Conservation (phyloP, 2,329 filamentous ascomycete genomes). For the Verticillium klebahnii region DNA sequence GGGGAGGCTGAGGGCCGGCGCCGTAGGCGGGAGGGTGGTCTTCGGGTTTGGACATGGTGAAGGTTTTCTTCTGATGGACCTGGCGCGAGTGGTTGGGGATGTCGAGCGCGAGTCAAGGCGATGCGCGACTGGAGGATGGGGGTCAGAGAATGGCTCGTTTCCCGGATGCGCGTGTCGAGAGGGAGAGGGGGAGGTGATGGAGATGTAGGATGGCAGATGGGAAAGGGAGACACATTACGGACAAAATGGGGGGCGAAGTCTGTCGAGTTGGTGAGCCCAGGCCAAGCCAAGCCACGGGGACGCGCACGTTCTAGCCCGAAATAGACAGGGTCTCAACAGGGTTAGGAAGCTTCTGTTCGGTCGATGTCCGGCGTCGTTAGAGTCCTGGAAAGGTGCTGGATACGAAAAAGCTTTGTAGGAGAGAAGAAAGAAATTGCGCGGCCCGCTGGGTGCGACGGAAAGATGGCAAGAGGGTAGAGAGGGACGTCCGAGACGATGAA, state of each 20-base stretch:
- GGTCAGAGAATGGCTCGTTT: background rate
- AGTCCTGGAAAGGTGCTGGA: background rate
- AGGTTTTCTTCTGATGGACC: background rate
- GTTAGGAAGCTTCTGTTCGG: background rate
- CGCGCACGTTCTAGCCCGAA: background rate
- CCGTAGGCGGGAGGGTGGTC: conserved; percentile 45
- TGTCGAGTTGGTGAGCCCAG: background rate
- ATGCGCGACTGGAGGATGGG: background rate
- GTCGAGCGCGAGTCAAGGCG: background rate
- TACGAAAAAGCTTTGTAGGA: background rate
- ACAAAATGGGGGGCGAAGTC: conserved; percentile 1
- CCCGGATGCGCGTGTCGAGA: background rate
- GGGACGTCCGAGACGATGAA: background rate
- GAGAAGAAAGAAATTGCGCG: background rate
- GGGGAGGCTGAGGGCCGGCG: conserved; percentile 30
- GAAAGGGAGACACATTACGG: background rate
- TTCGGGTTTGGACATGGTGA: conserved; percentile 41
- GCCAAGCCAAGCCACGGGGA: conserved; percentile 3
- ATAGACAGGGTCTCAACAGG: background rate
- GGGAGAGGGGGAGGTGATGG: background rate
- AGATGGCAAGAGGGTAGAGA: background rate
- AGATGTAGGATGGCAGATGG: background rate
- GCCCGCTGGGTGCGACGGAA: background rate
- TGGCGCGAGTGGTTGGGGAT: background rate
- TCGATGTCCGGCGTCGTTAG: background rate